These are phyloP conservation scores for Cucumis sativus DNA, from an alignment of 306 rosid genomes.

Conservation along the genomic window DNA sequence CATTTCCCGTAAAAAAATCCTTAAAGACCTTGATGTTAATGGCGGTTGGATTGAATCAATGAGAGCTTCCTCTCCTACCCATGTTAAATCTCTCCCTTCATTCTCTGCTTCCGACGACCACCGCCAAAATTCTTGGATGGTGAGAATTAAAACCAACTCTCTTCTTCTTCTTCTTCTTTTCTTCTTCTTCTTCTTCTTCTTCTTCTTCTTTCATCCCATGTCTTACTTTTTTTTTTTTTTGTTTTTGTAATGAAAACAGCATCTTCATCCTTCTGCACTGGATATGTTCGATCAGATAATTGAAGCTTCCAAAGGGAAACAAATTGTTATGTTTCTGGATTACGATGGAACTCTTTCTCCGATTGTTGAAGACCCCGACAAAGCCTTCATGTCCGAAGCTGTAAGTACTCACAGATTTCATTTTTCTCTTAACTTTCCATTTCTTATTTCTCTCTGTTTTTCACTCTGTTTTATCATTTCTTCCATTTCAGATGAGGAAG, in stretches of 20 bases:
- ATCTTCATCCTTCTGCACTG: conserved; percentile 72
- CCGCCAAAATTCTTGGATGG: conserved; percentile 51
- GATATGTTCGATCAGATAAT: conserved; percentile 66
- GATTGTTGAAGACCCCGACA: conserved; percentile 73
- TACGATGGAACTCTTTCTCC: conserved; percentile 95
- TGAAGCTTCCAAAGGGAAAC: conserved; percentile 69
- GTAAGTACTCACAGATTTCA: conserved; percentile 22
- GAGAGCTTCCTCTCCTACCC: conserved; percentile 93
- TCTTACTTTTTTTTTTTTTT: background rate
- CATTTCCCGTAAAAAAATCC: conserved; percentile 38
- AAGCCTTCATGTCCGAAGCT: conserved; percentile 72
- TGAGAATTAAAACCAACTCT: conserved; percentile 15
- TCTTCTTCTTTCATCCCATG: too few species aligned
- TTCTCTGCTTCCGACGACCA: conserved; percentile 13
- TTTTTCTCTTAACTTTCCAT: background rate
- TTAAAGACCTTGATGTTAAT: conserved; percentile 56
- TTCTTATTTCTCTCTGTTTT: background rate
- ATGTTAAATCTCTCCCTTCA: conserved; percentile 38
- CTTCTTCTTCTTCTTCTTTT: background rate
- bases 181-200: too few species aligned
- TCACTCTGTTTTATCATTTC: background rate
- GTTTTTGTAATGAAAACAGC: conserved; percentile 21
- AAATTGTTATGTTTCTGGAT: conserved; percentile 80
- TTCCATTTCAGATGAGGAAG: conserved; percentile 61
- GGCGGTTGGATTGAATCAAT: conserved; percentile 79